These are phyloP conservation scores for Calonectria pseudoturangicola DNA, from an alignment of 2,329 filamentous ascomycete genomes.

Conservation along the genomic window DNA sequence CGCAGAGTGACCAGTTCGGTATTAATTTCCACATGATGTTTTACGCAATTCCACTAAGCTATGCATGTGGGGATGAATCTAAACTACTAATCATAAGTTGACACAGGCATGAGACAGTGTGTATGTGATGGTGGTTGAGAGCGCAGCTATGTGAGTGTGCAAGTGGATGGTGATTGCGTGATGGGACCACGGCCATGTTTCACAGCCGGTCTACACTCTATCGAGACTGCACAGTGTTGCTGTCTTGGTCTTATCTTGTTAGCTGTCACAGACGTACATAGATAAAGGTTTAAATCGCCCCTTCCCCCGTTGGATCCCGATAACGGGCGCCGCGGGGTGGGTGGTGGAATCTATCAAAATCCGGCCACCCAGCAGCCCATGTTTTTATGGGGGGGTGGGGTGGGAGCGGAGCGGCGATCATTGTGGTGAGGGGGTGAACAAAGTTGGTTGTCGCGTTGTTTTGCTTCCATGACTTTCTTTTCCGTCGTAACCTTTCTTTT, in stretches of 20 bases:
- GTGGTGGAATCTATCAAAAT: slow-evolving; percentile 10
- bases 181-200: neutral
- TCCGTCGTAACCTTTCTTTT: neutral
- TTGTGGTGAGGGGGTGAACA: neutral
- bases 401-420: neutral
- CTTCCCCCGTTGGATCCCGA: neutral
- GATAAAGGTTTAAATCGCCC: too few species aligned
- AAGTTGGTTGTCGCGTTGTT: neutral
- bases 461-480: neutral
- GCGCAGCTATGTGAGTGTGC: neutral
- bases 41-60: too few species aligned
- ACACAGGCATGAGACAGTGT: too few species aligned
- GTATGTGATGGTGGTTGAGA: too few species aligned
- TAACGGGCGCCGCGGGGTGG: slow-evolving; percentile 5
- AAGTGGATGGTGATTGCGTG: neutral
- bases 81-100: neutral
- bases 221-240: neutral
- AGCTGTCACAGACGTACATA: slow-evolving; percentile 3
- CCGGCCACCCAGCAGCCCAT: slow-evolving; percentile 1
- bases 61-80: neutral
- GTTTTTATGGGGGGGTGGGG: neutral
- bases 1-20: too few species aligned
- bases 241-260: neutral
- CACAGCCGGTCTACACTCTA: neutral
- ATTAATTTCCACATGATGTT: too few species aligned